Conservation (phyloP, 805 yeast species). For the Candida taoyuanica region DNA sequence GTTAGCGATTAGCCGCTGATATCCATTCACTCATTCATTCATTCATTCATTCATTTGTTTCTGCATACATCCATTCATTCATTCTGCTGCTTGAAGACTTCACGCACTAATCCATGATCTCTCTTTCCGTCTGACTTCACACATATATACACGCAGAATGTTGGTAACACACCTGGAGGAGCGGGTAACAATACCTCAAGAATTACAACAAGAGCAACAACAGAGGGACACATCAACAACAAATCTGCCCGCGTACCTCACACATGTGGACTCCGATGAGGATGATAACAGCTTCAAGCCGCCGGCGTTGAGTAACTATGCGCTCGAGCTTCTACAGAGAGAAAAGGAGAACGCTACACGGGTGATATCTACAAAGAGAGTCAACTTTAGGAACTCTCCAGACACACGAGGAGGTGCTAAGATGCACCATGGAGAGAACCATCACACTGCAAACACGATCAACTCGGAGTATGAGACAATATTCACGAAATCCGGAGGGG, state of each 20-base stretch:
- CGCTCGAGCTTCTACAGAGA: slow-evolving; percentile 45
- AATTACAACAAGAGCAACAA: neutral
- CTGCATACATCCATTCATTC: no score
- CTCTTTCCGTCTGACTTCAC: no score
- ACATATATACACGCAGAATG: neutral
- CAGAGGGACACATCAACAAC: slow-evolving; percentile 3
- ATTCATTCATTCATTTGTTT: no score
- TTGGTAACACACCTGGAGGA: neutral
- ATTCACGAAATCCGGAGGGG: slow-evolving; percentile 19
- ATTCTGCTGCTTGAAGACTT: no score
- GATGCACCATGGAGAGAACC: slow-evolving; percentile 12
- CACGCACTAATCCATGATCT: no score
- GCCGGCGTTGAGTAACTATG: slow-evolving; percentile 56
- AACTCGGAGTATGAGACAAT: slow-evolving; percentile 24
- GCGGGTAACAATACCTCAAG: neutral
- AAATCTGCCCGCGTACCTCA: slow-evolving; percentile 10
- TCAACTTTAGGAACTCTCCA: slow-evolving; percentile 22
- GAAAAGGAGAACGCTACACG: slow-evolving; percentile 17
- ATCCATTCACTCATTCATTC: no score
- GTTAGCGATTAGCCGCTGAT: no score
- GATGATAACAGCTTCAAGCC: slow-evolving; percentile 51
- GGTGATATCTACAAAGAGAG: slow-evolving; percentile 14
- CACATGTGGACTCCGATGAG: slow-evolving; percentile 28
- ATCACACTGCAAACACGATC: slow-evolving; percentile 16
- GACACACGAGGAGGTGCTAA: slow-evolving; percentile 4